Evolutionary conservation across 2,329 filamentous ascomycete genomes (phyloP), one percentile per base, ranked within the genome.

Genomic region (Aspergillus hiratsukae): DNA sequence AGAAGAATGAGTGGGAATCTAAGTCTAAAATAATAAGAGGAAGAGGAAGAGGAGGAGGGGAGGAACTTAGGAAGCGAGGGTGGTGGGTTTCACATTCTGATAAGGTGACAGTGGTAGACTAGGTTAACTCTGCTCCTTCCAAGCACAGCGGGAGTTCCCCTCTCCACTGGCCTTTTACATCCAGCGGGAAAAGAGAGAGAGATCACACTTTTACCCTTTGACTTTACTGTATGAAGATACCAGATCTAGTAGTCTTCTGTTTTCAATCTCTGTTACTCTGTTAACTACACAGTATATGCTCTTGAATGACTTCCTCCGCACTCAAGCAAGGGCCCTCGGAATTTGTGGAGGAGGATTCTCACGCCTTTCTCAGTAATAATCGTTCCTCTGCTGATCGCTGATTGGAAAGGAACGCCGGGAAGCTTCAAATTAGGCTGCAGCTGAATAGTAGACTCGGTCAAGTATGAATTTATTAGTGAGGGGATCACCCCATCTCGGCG

Each of bases 21-120:
- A 53, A 49, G 37, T 57, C n/a, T 52, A 55, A 61, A 58, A 58
- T 25, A 54, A 56, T 54, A 57, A 55, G 55, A 54, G 58, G 53
- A 29, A 57, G 49, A 51, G 56, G 58, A 58, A 59, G 54, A 49
- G 55, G 50, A 54, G 54, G 55, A 54, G 28, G 49, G 31, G 46
- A 48, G 59, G 31, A 23, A 23, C 2, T 23, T 2, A 23, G 23
- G 23, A 3, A 23, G 2, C 3, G 23, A 23, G 23, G 23, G 23
- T 23, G 23, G 31, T 37, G 31, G 31, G 31, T 35, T 35, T 35
- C 31, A 35, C 29, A 35, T 35, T 35, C 29, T 14, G 29, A 35
- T 35, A 31, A 31, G 29, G 29, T 31, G 29, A 6, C 4, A 11
- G 29, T 17, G 31, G 31, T 35, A 14, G 31, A 14, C 17, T 35